Conservation (phyloP, 441 rosid genomes). For the Lagerstroemia fauriei region DNA sequence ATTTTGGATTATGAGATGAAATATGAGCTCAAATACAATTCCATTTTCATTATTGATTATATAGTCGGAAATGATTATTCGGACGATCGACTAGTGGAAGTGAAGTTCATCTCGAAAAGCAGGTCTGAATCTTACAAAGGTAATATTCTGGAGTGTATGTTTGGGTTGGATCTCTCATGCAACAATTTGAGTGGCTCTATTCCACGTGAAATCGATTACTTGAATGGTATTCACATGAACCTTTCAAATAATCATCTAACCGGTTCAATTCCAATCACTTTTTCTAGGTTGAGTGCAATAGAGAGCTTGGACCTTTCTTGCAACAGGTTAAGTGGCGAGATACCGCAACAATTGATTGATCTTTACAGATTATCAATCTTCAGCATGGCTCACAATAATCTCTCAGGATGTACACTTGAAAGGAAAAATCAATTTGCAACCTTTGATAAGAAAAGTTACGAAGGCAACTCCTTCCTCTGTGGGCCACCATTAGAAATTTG, state of each 20-base stretch:
- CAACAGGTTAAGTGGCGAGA: conserved; percentile 19
- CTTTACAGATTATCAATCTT: not conserved
- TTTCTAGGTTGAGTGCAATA: conserved; percentile 13
- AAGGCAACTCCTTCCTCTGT: conserved; percentile 23
- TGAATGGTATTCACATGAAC: conserved; percentile 8
- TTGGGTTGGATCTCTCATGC: conserved; percentile 34
- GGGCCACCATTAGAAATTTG: not conserved
- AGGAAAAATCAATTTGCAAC: conserved; percentile 29
- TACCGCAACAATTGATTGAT: not conserved
- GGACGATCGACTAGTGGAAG: not conserved
- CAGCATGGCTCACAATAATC: conserved; percentile 35
- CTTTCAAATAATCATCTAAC: conserved; percentile 24
- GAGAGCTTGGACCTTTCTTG: conserved; percentile 30
- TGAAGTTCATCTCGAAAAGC: conserved; percentile 26
- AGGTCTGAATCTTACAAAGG: conserved; percentile 3
- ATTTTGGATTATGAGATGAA: not conserved
- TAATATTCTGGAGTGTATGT: not conserved
- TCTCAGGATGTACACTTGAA: conserved; percentile 27
- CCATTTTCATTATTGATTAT: not conserved
- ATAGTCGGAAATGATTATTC: not conserved
- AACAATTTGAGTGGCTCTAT: conserved; percentile 27
- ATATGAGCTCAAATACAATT: not conserved
- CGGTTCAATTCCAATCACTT: conserved; percentile 24
- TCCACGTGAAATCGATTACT: conserved; percentile 26
- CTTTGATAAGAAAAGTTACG: conserved; percentile 28